Base-by-base conservation (phyloP, 2,329 filamentous ascomycete genomes). In the Emmonsiellopsis sp. region DNA sequence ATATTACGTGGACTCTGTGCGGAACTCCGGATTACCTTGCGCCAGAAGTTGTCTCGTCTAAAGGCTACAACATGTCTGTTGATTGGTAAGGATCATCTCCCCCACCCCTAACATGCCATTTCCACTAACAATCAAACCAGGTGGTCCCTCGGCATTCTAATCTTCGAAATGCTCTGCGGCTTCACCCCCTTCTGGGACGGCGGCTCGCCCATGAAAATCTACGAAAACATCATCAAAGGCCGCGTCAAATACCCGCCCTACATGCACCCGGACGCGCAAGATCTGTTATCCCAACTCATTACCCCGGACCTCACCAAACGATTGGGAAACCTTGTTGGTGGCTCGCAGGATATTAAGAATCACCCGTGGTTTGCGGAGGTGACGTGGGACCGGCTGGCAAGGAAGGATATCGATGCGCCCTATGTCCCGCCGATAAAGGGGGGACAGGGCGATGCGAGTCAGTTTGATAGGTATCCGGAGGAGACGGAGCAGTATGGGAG, bases 121-220 rank as follows among this genome's bases (percentile, higher is more conserved):
- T n/a, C 51, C 10, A 7, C 48, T 16, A 5, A 43, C 52, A 44
- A 41, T 53, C 11, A 15, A 37, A 34, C 8, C 61, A 96, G 91
- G 91, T 98, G 93, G 93, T 97, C 92, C 51, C 79, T 98, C 55
- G 93, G 93, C 45, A 97, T 98, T 67, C 77, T 98, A 62, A 97
- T 98, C 70, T 98, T 96, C 71, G 93, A 98, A 78, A 98, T 98
- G 93, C 82, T 98, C 38, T 97, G 93, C 68, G 93, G 93, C 31
- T 98, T 96, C 73, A 98, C 93, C 5, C 93, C 93, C 5, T 98
- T 98, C 77, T 98, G 93, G 92, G 93, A 98, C 70, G 89, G 88
- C 63, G 93, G 92, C 53, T 95, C 89, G 44, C 92, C 93, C 2
- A 95, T 98, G 83, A 60, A 59, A 43, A 98, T 98, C 66, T 98